These are phyloP conservation scores for Catharanthus roseus DNA, from an alignment of 257 asterid species.

Conservation along the genomic window DNA sequence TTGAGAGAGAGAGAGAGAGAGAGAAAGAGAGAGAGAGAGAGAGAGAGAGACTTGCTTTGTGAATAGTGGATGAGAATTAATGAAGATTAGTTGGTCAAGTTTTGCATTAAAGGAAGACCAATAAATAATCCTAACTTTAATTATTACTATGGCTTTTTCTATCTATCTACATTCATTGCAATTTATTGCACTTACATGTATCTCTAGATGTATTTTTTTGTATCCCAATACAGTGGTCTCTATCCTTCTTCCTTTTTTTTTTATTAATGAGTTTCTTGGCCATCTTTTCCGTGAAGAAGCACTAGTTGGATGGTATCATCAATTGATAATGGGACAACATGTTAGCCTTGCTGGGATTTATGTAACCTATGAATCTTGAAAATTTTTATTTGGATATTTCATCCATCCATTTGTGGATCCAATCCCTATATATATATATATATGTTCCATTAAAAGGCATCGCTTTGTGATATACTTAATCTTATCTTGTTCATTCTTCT, in stretches of 20 bases:
- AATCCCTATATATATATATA: not conserved
- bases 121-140: not conserved
- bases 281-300: not conserved
- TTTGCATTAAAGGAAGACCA: slow-evolving; percentile 1
- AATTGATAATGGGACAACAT: not conserved
- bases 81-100: slow-evolving; percentile 1
- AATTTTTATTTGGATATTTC: not conserved
- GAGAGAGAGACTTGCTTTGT: not conserved
- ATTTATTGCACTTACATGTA: not conserved
- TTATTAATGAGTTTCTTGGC: not conserved
- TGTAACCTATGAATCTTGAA: not conserved
- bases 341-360: not conserved
- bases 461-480: not conserved
- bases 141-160: not conserved
- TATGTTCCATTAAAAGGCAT: not conserved
- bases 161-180: not conserved
- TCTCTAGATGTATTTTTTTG: not conserved
- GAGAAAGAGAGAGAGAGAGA: too few relatives aligned
- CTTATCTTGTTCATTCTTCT: too few relatives aligned
- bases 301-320: not conserved
- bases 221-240: slow-evolving; percentile 4
- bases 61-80: slow-evolving; percentile 1
- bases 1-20: too few relatives aligned
- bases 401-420: not conserved
- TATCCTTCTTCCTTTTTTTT: not conserved